phyloP scores from a whole-genome alignment of 208 protist genomes.

The Wallacemonas sp. region DNA sequence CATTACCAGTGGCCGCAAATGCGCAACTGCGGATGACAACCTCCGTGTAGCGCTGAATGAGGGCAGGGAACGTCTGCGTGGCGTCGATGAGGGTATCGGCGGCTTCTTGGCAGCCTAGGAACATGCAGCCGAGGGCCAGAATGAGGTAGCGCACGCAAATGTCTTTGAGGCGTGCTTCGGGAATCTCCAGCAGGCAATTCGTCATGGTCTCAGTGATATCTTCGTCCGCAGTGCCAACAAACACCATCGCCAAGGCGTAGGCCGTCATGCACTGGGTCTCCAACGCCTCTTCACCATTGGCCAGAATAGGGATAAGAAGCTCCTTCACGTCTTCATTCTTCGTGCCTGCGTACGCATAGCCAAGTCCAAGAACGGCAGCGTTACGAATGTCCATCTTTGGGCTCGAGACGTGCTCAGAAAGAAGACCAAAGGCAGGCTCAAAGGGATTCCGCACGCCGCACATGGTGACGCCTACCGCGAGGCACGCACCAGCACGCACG shows the following conservation, averaged over 20 bases:
- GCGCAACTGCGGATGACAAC: conserved; percentile 97
- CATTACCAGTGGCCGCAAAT: conserved; percentile 98
- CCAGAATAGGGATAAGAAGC: conserved; percentile 92
- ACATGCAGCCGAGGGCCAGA: conserved; percentile 95
- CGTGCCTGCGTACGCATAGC: conserved; percentile 97
- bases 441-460: conserved; percentile 88
- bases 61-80: conserved; percentile 68
- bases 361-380: conserved; percentile 94
- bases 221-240: conserved; percentile 95
- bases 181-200: conserved; percentile 90
- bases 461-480: conserved; percentile 91
- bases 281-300: conserved; percentile 89
- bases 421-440: conserved; percentile 95
- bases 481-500: conserved; percentile 96
- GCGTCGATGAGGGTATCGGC: conserved; percentile 94
- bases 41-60: conserved; percentile 89
- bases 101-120: conserved; percentile 93
- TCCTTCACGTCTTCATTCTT: conserved; percentile 94
- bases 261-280: conserved; percentile 94
- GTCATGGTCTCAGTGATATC: conserved; percentile 95
- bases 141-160: conserved; percentile 90
- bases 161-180: conserved; percentile 60
- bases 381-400: conserved; percentile 80
- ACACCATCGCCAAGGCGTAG: conserved; percentile 96
- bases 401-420: conserved; percentile 77